Percentiles rank a stretch among this genome's conserved stretches.
Conservation (phyloP, 441 rosid species). For the Populus hybrid region DNA sequence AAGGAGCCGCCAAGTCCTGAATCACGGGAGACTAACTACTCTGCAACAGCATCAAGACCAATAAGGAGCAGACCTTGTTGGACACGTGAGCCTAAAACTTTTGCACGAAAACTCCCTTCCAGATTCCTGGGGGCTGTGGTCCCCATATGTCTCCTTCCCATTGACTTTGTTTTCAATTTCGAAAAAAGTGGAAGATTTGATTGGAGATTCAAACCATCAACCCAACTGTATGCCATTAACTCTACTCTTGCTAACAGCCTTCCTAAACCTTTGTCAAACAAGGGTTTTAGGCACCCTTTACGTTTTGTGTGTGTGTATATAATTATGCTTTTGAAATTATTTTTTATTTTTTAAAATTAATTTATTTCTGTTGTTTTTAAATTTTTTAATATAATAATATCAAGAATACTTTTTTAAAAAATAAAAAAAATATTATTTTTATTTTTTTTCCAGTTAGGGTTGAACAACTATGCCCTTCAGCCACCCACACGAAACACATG, state of each 20-base stretch:
- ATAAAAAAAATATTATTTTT: too few relatives aligned
- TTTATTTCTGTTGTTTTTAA: too few relatives aligned
- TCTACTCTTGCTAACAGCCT: too few relatives aligned
- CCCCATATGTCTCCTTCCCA: background rate
- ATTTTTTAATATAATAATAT: too few relatives aligned
- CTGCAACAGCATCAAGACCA: background rate
- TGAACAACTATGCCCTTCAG: background rate
- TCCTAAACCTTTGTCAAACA: too few relatives aligned
- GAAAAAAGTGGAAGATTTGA: background rate
- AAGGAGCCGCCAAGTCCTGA: background rate
- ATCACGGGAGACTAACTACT: background rate
- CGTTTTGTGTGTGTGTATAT: too few relatives aligned
- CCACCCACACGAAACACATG: background rate
- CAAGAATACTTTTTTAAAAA: too few relatives aligned
- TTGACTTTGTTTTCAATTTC: background rate
- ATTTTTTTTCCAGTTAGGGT: background rate
- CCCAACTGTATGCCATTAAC: too few relatives aligned
- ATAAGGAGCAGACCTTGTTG: background rate
- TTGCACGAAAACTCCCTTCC: background rate
- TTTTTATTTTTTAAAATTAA: too few relatives aligned
- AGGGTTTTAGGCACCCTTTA: too few relatives aligned
- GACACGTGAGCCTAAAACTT: background rate
- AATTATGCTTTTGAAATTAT: too few relatives aligned
- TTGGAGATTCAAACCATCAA: background rate
- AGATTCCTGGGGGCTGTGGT: background rate